Percentiles rank a stretch among this genome's conserved stretches.
Conservation (phyloP, 306 rosid genomes). For the Urtica urens region DNA sequence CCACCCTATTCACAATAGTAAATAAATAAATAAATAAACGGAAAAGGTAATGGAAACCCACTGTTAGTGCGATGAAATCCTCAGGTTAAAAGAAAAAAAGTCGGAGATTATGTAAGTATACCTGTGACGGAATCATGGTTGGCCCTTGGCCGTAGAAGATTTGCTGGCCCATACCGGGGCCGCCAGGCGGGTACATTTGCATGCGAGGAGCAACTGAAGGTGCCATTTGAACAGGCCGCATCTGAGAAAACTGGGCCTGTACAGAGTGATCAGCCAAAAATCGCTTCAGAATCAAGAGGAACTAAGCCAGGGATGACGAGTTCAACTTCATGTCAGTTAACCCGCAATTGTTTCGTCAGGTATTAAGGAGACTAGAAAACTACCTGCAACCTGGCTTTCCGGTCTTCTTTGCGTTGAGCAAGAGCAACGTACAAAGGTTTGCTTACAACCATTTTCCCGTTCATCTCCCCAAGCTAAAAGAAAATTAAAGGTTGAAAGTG, state of each 20-base stretch:
- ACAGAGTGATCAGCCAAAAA: too few species aligned
- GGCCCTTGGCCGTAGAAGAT: constrained; percentile 50
- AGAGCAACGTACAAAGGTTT: constrained; percentile 95
- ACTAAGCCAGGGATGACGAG: neutral
- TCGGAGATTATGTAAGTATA: constrained; percentile 13
- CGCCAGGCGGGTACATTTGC: constrained; percentile 75
- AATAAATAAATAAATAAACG: neutral
- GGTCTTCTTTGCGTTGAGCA: constrained; percentile 92
- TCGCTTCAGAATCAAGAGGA: too few species aligned
- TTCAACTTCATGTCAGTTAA: neutral
- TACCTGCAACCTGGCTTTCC: constrained; percentile 97
- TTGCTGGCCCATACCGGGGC: constrained; percentile 67
- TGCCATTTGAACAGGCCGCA: constrained; percentile 44
- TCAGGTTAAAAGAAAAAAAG: neutral
- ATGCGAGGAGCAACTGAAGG: constrained; percentile 52
- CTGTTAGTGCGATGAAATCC: too few species aligned
- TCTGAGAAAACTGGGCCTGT: constrained; percentile 13
- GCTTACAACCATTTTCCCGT: constrained; percentile 75
- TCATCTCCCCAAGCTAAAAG: constrained; percentile 73
- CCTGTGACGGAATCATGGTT: constrained; percentile 64
- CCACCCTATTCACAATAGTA: constrained; percentile 50
- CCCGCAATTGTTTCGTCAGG: neutral
- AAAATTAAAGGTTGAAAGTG: too few species aligned
- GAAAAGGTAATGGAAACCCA: neutral
- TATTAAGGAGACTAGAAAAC: neutral